Percentiles rank a stretch among this genome's conserved stretches.
Evolutionary conservation across 257 asterid species (phyloP).

Genomic region (Rhazya stricta): DNA sequence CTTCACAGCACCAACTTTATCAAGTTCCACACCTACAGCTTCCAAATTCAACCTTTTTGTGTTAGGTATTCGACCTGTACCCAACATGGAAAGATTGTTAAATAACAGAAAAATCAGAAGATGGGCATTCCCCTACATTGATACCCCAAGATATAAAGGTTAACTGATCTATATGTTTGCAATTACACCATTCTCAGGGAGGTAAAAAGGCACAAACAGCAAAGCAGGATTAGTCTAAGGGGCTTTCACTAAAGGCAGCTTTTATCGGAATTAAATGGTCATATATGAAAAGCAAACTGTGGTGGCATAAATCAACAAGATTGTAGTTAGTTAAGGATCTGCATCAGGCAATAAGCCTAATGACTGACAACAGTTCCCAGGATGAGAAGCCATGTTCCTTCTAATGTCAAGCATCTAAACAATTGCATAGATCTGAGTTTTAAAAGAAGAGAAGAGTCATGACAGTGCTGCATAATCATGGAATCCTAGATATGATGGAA

Average conservation of each 20-base stretch:
- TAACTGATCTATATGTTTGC: not conserved
- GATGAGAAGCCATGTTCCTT: not conserved
- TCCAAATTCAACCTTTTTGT: constrained; percentile 81
- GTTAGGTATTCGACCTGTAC: constrained; percentile 87
- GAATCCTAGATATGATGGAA: not conserved
- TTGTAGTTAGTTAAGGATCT: not conserved
- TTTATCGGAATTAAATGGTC: not conserved
- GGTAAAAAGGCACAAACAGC: not conserved
- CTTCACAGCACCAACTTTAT: constrained; percentile 65
- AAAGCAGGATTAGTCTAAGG: not conserved
- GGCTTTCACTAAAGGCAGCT: not conserved
- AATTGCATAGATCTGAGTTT: not conserved
- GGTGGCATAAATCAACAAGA: not conserved
- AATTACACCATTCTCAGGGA: not conserved
- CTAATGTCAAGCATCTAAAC: not conserved
- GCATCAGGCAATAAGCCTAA: not conserved
- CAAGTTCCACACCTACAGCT: constrained; percentile 80
- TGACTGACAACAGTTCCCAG: not conserved
- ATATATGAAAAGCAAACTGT: not conserved
- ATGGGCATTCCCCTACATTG: not conserved
- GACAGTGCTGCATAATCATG: not conserved
- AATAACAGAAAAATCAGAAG: not conserved
- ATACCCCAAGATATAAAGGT: not conserved
- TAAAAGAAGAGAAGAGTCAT: too few species aligned
- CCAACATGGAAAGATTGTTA: constrained; percentile 6